Conservation (phyloP, 352 stramenopile species). For the Globisporangium apiculatum region DNA sequence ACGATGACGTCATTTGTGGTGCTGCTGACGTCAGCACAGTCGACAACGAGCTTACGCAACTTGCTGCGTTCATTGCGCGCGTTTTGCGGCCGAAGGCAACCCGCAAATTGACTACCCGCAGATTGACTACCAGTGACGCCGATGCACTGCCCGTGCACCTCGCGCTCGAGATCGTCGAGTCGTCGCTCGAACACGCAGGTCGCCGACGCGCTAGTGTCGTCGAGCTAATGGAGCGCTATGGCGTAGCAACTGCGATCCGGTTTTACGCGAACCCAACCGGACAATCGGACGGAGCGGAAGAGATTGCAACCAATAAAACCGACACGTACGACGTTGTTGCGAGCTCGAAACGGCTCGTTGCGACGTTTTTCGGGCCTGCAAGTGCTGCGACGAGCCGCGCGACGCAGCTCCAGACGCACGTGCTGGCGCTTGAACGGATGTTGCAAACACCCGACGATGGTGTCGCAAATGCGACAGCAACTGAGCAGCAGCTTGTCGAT, state of each 20-base stretch:
- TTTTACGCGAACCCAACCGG: constrained; percentile 16
- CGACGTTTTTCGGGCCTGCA: constrained; percentile 31
- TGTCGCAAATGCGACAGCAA: too few species aligned
- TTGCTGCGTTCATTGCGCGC: constrained; percentile 46
- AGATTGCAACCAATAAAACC: not conserved
- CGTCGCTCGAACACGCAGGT: constrained; percentile 16
- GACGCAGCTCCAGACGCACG: constrained; percentile 24
- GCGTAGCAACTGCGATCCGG: constrained; percentile 43
- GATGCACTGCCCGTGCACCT: constrained; percentile 27
- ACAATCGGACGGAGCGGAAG: constrained; percentile 5
- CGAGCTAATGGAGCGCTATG: constrained; percentile 46
- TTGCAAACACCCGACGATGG: too few species aligned
- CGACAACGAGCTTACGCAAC: constrained; percentile 22
- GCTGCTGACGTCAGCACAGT: not conserved
- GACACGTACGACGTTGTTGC: constrained; percentile 21
- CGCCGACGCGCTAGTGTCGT: constrained; percentile 15
- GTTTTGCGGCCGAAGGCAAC: constrained; percentile 36
- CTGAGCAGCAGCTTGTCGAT: not conserved
- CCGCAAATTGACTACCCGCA: not conserved
- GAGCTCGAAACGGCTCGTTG: constrained; percentile 27
- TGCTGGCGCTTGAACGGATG: constrained; percentile 1
- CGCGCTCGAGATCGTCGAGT: constrained; percentile 44
- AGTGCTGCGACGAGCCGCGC: constrained; percentile 24
- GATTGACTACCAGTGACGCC: constrained; percentile 11
- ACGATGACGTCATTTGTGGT: too few species aligned